Evolutionary conservation across 1,139 yeast genomes (phyloP), one percentile per base, ranked within the genome.

Genomic region (Suhomyces bolitotheri): DNA sequence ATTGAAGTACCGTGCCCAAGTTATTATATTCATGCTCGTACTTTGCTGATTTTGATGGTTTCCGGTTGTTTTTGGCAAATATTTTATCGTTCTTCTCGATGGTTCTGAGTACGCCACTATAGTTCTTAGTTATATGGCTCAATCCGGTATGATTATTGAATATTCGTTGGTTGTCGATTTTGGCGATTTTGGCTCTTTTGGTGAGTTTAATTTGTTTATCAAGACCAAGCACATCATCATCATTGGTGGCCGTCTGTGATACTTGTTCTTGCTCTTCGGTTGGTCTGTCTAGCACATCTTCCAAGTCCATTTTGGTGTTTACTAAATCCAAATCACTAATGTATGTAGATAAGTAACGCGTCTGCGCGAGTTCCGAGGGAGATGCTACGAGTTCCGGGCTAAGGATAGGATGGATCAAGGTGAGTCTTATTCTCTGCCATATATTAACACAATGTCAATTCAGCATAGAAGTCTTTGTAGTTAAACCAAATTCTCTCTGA

Each of bases 121-220:
- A 62, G 46, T 73, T 66, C 37, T 65, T 62, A 27, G 66, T 53
- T 20, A 79, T 47, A 44, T 71, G 69, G 10, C 73, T 70, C 32
- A 80, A 50, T 0, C 85, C 85, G 16, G 65, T 64, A 12, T 52
- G 51, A 7, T 55, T 57, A 21, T 72, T 65, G 37, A 77, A 55
- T 14, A 80, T 57, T 35, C 76, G 63, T 17, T 74, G 76, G 34
- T 75, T 71, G 26, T 76, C 78, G 22, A 79, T 51, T 41, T 66
- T 72, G 15, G 76, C 68, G 5, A 62, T 48, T 38, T 63, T 61
- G 20, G 56, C 51, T 25, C 67, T 45, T 27, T 56, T 56, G 13
- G 61, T 54, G 21, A 64, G 56, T 37, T 65, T 66, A 46, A 70
- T 58, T 38, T 66, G 62, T 52, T 61, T 60, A 36, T 70, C 73